Conservation (phyloP, 1,284 basidiomycete genomes). For the Ganoderma multipileum region DNA sequence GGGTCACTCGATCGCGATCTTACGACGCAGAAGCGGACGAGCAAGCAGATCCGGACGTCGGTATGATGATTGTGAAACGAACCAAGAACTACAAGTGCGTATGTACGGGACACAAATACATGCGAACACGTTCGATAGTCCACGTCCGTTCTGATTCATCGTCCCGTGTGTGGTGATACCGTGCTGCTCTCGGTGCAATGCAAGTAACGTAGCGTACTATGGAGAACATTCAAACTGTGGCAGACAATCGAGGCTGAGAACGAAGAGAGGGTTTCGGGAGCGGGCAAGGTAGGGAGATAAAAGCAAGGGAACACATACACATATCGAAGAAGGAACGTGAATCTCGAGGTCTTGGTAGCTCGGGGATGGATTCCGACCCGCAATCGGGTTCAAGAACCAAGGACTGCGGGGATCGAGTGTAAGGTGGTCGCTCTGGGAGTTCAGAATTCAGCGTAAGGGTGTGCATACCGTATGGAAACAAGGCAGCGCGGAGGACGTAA, state of each 20-base stretch:
- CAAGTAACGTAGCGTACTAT: constrained; percentile 24
- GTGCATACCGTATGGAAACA: constrained; percentile 19
- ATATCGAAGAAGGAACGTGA: constrained; percentile 12
- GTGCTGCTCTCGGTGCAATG: constrained; percentile 16
- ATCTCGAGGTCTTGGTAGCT: neutral
- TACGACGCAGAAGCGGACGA: neutral
- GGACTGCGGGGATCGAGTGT: constrained; percentile 1
- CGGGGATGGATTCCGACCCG: constrained; percentile 5
- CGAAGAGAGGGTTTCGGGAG: constrained; percentile 11
- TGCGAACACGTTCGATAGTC: constrained; percentile 66
- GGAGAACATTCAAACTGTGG: constrained; percentile 3
- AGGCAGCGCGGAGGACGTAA: constrained; percentile 9
- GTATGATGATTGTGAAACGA: constrained; percentile 25
- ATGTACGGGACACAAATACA: constrained; percentile 51
- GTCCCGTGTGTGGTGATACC: constrained; percentile 54
- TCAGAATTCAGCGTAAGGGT: constrained; percentile 11
- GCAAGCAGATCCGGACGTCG: constrained; percentile 10
- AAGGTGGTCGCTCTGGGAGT: constrained; percentile 19
- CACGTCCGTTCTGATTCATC: constrained; percentile 65
- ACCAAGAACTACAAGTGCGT: constrained; percentile 39
- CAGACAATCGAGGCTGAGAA: constrained; percentile 29
- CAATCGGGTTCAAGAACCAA: neutral
- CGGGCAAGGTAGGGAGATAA: constrained; percentile 11
- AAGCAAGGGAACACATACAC: constrained; percentile 12
- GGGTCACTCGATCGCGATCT: neutral